Percentiles rank a stretch among this genome's conserved stretches.
These are phyloP conservation scores for Aspergillus sp. DNA, from an alignment of 2,329 filamentous ascomycete species.

Conservation along the genomic window DNA sequence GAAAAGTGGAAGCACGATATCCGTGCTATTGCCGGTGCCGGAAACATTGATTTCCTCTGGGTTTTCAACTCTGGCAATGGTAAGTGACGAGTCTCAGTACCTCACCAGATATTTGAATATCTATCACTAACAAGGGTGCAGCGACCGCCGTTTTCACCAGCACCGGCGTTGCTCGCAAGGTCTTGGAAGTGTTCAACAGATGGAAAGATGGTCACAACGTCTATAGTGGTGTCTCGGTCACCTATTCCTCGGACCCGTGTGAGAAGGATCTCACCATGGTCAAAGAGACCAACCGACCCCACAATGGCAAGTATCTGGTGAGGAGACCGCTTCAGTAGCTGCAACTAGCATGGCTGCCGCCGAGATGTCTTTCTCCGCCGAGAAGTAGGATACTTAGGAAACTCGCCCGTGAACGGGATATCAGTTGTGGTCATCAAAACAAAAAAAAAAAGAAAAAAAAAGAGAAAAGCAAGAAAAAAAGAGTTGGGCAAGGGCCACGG, in stretches of 20 bases:
- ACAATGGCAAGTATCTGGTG: conserved; percentile 22
- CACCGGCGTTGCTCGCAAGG: conserved; percentile 40
- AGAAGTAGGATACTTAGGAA: background rate
- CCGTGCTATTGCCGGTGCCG: conserved; percentile 36
- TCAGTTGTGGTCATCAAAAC: background rate
- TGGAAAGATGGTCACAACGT: conserved; percentile 31
- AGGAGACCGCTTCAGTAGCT: conserved; percentile 23
- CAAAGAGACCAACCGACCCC: conserved; percentile 24
- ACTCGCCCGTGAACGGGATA: background rate
- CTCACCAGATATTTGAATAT: conserved; percentile 10
- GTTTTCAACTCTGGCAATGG: conserved; percentile 50
- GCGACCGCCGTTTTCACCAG: conserved; percentile 47
- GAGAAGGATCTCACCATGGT: conserved; percentile 43
- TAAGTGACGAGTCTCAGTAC: conserved; percentile 27
- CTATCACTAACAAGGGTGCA: conserved; percentile 27
- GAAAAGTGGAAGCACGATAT: conserved; percentile 43
- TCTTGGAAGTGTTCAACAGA: conserved; percentile 38
- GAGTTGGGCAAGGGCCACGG: background rate
- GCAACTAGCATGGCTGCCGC: background rate
- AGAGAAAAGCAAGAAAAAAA: background rate
- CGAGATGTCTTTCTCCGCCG: too few species aligned
- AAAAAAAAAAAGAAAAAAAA: conserved; percentile 3
- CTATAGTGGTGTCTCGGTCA: conserved; percentile 41
- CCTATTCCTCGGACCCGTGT: conserved; percentile 46
- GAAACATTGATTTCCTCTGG: conserved; percentile 47